phyloP scores from a whole-genome alignment of 2,329 filamentous ascomycete species.

The Hortaea werneckii region DNA sequence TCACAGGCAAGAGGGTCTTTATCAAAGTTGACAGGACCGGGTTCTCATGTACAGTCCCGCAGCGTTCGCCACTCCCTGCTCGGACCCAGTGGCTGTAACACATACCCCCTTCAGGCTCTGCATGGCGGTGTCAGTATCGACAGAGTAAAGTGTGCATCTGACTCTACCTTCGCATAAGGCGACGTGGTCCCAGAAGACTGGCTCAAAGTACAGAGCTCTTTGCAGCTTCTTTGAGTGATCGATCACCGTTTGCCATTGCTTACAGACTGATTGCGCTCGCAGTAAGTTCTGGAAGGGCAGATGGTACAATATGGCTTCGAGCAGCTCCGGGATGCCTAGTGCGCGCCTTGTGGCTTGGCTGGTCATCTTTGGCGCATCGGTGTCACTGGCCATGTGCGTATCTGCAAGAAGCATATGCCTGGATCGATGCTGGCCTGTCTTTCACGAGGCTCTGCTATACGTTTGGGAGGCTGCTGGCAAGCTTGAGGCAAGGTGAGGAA shows the following conservation, averaged over 20 bases:
- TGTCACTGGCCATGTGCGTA: background rate
- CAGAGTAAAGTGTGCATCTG: background rate
- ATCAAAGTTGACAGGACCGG: background rate
- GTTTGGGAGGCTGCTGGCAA: background rate
- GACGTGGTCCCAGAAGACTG: background rate
- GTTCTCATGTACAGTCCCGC: background rate
- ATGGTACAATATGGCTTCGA: background rate
- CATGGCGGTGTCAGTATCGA: background rate
- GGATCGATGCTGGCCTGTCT: too few species aligned
- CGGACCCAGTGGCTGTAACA: background rate
- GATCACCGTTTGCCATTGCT: background rate
- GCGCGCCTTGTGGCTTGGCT: background rate
- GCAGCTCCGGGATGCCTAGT: background rate
- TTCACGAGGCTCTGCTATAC: background rate
- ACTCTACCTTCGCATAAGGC: background rate
- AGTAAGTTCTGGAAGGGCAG: background rate
- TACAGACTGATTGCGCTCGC: background rate
- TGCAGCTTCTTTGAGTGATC: background rate
- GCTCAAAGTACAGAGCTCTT: background rate
- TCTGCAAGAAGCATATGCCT: too few species aligned
- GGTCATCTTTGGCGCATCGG: background rate
- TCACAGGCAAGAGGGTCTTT: background rate
- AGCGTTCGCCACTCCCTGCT: background rate
- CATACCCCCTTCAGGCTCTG: background rate
- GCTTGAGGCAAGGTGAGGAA: too few species aligned